Evolutionary conservation across 1,284 basidiomycete species (phyloP), one percentile per base, ranked within the genome.

Genomic region (Fomitiporia mediterranea): DNA sequence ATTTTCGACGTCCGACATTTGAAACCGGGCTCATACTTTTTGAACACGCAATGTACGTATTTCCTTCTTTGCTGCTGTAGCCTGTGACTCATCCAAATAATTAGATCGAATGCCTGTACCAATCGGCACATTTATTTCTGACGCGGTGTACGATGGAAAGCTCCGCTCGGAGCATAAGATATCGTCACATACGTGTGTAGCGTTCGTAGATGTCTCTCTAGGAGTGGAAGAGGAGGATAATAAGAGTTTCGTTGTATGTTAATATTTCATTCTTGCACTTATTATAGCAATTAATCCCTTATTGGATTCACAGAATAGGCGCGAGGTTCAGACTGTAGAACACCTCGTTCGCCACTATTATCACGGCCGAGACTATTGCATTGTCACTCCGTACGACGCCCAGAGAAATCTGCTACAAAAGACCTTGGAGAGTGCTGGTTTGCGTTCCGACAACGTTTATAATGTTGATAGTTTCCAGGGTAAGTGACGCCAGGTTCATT

Each of bases 361-460:
- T 35, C 66, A 69, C 38, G 48, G 57, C 2, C 66, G 58, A 38
- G 61, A 73, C 3, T 81, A 76, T 58, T 67, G 71, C 9, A 69
- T 83, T 47, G 78, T 82, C 53, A 82, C 79, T 0, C 80, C 79
- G 0, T 83, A 82, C 58, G 81, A 82, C 63, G 74, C 75, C 1
- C 81, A 82, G 65, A 66, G 80, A n/a, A 71, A 67, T n/a, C 64
- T 63, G 0, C 67, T 82, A 19, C 73, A 79, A 61, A 65, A 61
- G n/a, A 64, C 62, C 5, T 65, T 82, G 34, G 71, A 74, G 54
- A 57, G 46, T 0, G 63, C 64, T 49, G 64, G 66, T 2, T 65
- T 82, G 3, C 63, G 65, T 4, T 78, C 74, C 74, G 62, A 74
- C 39, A 62, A 71, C 38, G 75, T 77, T 6, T 81, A 78, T 67